Percentiles rank a stretch among this genome's conserved stretches.
These are phyloP conservation scores for Scedosporium aurantiacum DNA, from an alignment of 2,329 filamentous ascomycete species.

Conservation along the genomic window DNA sequence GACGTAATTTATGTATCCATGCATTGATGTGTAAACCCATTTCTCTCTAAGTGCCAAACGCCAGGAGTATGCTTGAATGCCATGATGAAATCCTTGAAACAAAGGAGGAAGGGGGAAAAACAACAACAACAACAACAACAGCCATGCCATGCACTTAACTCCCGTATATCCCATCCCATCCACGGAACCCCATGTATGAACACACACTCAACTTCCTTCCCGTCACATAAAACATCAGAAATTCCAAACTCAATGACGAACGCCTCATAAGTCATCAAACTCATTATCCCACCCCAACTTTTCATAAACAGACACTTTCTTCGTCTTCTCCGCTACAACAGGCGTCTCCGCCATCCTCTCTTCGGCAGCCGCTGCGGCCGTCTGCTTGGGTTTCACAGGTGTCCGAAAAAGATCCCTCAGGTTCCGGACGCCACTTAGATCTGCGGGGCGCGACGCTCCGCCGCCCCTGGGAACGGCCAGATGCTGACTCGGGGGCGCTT, in stretches of 20 bases:
- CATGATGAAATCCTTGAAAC: too few relatives aligned
- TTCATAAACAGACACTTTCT: constrained; percentile 37
- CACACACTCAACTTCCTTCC: neutral
- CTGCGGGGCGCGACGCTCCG: constrained; percentile 10
- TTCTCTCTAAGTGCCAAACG: too few relatives aligned
- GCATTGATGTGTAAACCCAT: too few relatives aligned
- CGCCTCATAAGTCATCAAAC: constrained; percentile 30
- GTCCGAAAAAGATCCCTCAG: constrained; percentile 22
- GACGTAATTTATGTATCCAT: too few relatives aligned
- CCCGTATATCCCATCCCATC: too few relatives aligned
- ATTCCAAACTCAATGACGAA: neutral
- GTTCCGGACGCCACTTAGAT: constrained; percentile 9
- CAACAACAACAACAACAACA: too few relatives aligned
- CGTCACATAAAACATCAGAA: constrained; percentile 6
- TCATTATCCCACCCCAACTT: constrained; percentile 49
- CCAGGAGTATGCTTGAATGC: too few relatives aligned
- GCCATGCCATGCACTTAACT: too few relatives aligned
- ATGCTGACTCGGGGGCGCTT: constrained; percentile 4
- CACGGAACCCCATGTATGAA: too few relatives aligned
- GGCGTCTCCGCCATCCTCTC: constrained; percentile 10
- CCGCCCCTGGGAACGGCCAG: constrained; percentile 7
- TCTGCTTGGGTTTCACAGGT: constrained; percentile 22
- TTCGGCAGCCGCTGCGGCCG: constrained; percentile 10
- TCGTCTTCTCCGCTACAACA: constrained; percentile 11
- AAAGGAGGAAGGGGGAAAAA: too few relatives aligned